phyloP scores from a whole-genome alignment of 2,329 filamentous ascomycete genomes.

The Arthrobotrys megalospora region DNA sequence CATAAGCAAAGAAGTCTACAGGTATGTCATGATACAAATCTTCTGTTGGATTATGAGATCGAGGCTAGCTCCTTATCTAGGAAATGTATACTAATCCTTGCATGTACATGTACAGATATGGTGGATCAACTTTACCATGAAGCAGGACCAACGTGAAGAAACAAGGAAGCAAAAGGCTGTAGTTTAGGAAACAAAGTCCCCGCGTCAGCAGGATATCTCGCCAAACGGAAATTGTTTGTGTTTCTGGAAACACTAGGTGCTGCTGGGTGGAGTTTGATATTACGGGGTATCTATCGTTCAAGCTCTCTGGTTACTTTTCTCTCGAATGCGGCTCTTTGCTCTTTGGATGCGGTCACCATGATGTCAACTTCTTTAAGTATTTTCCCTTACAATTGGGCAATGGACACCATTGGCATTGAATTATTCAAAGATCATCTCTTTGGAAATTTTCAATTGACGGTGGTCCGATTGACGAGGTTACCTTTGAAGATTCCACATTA shows the following conservation, averaged over 20 bases:
- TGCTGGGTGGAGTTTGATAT: background rate
- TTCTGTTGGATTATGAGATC: background rate
- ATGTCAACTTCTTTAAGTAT: too few species aligned
- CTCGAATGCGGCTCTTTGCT: too few species aligned
- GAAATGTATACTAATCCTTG: background rate
- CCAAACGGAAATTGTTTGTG: constrained; percentile 29
- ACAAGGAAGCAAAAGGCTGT: constrained; percentile 29
- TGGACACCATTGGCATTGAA: too few species aligned
- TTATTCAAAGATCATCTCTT: too few species aligned
- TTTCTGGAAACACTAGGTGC: constrained; percentile 15
- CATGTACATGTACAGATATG: constrained; percentile 40
- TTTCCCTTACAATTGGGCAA: too few species aligned
- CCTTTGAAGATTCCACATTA: too few species aligned
- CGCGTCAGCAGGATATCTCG: constrained; percentile 19
- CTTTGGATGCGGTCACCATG: too few species aligned
- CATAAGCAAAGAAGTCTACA: constrained; percentile 43
- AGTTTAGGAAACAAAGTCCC: constrained; percentile 57
- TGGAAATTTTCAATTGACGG: too few species aligned
- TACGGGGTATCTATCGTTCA: background rate
- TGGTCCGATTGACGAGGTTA: too few species aligned
- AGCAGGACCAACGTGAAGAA: constrained; percentile 45
- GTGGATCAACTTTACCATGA: constrained; percentile 42
- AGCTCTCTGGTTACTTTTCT: too few species aligned
- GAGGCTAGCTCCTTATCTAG: background rate
- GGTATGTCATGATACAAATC: constrained; percentile 26